Base-by-base conservation (phyloP, 257 asterid species). In the Solanum dulcamara region DNA sequence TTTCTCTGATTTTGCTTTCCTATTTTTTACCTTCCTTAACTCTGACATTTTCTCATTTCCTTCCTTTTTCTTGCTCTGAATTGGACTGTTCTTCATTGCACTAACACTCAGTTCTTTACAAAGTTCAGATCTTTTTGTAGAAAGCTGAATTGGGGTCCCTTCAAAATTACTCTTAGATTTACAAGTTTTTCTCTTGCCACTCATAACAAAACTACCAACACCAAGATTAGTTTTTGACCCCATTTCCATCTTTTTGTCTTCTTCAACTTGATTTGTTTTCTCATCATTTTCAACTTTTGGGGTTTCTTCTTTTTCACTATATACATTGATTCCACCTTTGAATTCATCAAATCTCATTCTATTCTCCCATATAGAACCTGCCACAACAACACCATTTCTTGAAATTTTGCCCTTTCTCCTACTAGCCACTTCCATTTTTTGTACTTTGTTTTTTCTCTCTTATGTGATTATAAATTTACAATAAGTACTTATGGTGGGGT, bases 351-450 rank as follows among this genome's bases (percentile, higher is more conserved):
- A 88, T 89, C 91, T 96, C 95, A 93, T 94, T 85, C 98, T 91
- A 89, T 90, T 92, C 83, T 94, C 99, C 99, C 99, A 93, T 85
- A 94, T 92, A 87, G 97, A 94, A 53, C 97, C 98, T 88, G 92
- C 91, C 84, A 84, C 88, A 24, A 85, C 87, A 24, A 85, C 88
- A 67, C 86, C 90, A 59, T 70, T 84, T 92, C 93, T 96, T 68
- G 97, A 92, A 33, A 66, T 89, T 60, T 87, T 88, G 48, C 89
- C 84, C 72, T 91, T 88, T 66, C 90, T 94, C 75, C 90, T 92
- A 38, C 88, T 86, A 57, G 88, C 88, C 84, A 81, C 89, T 87
- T 92, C 94, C 92, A 90, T 88, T 38, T 51, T 55, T 59, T 81
- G 88, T 77, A 33, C 3, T 33, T 33, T 33, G 2, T 33, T 33